Conservation (phyloP, 768 basidiomycete genomes). For the Asterophora parasitica region DNA sequence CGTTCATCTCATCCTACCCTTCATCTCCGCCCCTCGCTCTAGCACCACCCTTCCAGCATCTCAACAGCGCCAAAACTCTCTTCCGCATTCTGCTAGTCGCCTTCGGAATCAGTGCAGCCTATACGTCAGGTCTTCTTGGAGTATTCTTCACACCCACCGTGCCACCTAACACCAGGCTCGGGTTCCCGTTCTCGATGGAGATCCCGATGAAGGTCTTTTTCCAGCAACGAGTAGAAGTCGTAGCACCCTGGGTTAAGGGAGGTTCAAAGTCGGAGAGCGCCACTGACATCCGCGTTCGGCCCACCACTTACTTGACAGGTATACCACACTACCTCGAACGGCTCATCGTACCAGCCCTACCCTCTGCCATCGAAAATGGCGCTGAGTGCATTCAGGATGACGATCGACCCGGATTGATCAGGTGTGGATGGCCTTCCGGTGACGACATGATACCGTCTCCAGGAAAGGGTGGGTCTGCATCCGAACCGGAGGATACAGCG, state of each 20-base stretch:
- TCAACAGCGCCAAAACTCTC: constrained; percentile 6
- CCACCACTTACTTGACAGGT: constrained; percentile 42
- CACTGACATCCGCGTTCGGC: constrained; percentile 18
- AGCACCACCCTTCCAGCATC: background rate
- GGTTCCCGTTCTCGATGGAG: constrained; percentile 59
- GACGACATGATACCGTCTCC: constrained; percentile 19
- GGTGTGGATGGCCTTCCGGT: constrained; percentile 26
- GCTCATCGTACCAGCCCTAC: constrained; percentile 31
- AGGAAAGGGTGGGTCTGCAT: constrained; percentile 6
- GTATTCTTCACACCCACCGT: constrained; percentile 4
- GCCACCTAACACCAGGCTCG: constrained; percentile 20
- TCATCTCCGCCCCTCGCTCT: background rate
- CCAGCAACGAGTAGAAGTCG: constrained; percentile 48
- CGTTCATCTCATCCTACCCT: constrained; percentile 39
- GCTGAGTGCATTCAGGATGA: constrained; percentile 15
- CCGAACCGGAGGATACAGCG: background rate
- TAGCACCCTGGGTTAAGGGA: constrained; percentile 20
- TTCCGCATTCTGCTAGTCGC: constrained; percentile 21
- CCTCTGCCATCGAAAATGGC: constrained; percentile 17
- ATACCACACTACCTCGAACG: constrained; percentile 37
- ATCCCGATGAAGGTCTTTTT: constrained; percentile 70
- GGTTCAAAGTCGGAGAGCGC: constrained; percentile 2
- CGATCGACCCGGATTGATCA: constrained; percentile 16
- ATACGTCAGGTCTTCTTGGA: constrained; percentile 24
- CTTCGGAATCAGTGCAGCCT: constrained; percentile 37